Evolutionary conservation across 176 grass and related monocot genomes (phyloP).

Genomic region (Rhynchospora pubera): DNA sequence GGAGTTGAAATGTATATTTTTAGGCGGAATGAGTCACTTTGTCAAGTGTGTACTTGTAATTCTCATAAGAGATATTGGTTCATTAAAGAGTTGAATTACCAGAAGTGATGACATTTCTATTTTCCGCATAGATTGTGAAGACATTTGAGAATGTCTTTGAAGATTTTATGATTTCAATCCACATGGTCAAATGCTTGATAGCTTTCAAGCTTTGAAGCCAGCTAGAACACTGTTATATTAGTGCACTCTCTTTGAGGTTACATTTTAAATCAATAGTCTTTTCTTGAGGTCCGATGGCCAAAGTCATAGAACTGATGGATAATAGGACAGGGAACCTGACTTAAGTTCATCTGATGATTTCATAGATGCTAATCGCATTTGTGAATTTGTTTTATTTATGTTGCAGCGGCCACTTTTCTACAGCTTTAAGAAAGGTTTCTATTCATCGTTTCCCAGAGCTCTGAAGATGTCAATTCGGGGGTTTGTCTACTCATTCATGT

Average conservation of each 20-base stretch:
- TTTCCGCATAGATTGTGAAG: background rate
- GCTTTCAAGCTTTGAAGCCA: background rate
- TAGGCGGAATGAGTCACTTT: background rate
- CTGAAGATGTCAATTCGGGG: conserved; percentile 59
- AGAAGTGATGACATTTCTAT: background rate
- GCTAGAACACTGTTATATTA: background rate
- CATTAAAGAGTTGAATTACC: background rate
- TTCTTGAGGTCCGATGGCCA: background rate
- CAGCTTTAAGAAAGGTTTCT: conserved; percentile 78
- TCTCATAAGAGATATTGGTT: background rate
- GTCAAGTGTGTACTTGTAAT: background rate
- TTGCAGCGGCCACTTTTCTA: conserved; percentile 87
- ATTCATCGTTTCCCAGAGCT: conserved; percentile 55
- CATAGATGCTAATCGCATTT: background rate
- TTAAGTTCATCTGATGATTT: background rate
- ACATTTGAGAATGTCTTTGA: background rate
- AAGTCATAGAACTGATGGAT: background rate
- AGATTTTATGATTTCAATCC: background rate
- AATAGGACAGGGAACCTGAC: background rate
- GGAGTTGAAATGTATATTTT: background rate
- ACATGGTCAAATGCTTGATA: background rate
- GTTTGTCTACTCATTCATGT: conserved; percentile 36
- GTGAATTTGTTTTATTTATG: conserved; percentile 12
- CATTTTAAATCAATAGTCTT: background rate
- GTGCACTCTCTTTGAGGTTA: conserved; percentile 8